Percentiles rank a stretch among this genome's conserved stretches.
Conservation (phyloP, 257 asterid species). For the Primulina tabacum region DNA sequence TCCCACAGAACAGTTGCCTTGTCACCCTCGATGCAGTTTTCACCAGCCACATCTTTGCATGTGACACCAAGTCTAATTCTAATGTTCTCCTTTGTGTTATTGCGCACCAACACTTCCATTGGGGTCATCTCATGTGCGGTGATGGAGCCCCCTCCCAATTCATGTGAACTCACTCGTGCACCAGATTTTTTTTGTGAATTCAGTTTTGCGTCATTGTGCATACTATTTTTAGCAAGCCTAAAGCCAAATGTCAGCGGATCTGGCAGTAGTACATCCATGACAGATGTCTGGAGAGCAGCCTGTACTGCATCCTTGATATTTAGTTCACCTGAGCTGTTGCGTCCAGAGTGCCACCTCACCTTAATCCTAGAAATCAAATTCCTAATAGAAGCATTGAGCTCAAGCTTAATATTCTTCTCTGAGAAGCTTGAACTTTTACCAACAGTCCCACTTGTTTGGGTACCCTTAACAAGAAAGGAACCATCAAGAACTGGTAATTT, state of each 20-base stretch:
- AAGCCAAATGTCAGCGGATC: constrained; percentile 98
- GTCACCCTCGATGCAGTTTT: constrained; percentile 87
- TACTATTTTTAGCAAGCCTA: constrained; percentile 54
- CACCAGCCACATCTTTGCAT: constrained; percentile 97
- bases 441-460: constrained; percentile 39
- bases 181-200: constrained; percentile 36
- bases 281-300: constrained; percentile 89
- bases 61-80: constrained; percentile 63
- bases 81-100: constrained; percentile 81
- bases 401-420: constrained; percentile 74
- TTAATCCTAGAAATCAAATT: constrained; percentile 79
- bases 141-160: constrained; percentile 43
- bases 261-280: constrained; percentile 92
- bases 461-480: constrained; percentile 61
- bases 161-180: constrained; percentile 22
- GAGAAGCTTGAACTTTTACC: constrained; percentile 65
- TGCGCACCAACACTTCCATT: constrained; percentile 90
- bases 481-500: constrained; percentile 92
- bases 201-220: constrained; percentile 22
- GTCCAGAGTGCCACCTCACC: constrained; percentile 98
- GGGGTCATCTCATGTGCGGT: constrained; percentile 76
- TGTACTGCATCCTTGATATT: constrained; percentile 90
- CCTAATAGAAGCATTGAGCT: constrained; percentile 77
- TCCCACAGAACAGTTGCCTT: constrained; percentile 96
- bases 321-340: constrained; percentile 93